Evolutionary conservation across 164 flowering plant species (phyloP).

Genomic region (Protea cynaroides): DNA sequence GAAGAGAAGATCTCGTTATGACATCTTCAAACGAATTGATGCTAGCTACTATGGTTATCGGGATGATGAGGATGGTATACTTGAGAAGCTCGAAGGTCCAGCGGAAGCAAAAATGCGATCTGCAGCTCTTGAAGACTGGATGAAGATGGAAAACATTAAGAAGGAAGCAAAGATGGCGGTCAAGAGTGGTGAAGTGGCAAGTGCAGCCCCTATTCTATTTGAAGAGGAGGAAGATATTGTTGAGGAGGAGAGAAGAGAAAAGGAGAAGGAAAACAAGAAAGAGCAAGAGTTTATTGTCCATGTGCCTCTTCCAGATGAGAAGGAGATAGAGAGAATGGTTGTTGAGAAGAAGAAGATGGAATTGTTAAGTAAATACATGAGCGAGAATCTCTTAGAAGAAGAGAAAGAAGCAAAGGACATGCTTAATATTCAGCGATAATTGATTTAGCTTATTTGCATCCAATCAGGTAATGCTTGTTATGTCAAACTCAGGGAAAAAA

Average conservation of each 20-base stretch:
- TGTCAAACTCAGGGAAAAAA: background rate
- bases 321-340: conserved; percentile 91
- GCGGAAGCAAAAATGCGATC: conserved; percentile 69
- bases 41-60: conserved; percentile 91
- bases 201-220: conserved; percentile 40
- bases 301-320: conserved; percentile 88
- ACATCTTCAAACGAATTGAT: conserved; percentile 84
- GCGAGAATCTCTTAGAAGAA: conserved; percentile 63
- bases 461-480: background rate
- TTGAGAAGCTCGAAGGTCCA: conserved; percentile 64
- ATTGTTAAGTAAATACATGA: conserved; percentile 66
- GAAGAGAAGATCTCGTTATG: conserved; percentile 76
- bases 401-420: conserved; percentile 76
- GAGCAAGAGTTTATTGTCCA: conserved; percentile 78
- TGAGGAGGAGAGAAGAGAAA: conserved; percentile 66
- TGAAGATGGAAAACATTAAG: conserved; percentile 58
- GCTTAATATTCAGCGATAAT: conserved; percentile 74
- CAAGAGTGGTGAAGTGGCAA: conserved; percentile 75
- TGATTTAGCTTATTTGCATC: background rate
- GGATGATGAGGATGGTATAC: conserved; percentile 88
- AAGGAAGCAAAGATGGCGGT: conserved; percentile 73
- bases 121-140: conserved; percentile 66
- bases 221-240: conserved; percentile 89
- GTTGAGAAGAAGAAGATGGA: conserved; percentile 96
- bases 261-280: conserved; percentile 34